Evolutionary conservation across 2,329 filamentous ascomycete genomes (phyloP), one percentile per base, ranked within the genome.

Genomic region (Neobulgaria alba): DNA sequence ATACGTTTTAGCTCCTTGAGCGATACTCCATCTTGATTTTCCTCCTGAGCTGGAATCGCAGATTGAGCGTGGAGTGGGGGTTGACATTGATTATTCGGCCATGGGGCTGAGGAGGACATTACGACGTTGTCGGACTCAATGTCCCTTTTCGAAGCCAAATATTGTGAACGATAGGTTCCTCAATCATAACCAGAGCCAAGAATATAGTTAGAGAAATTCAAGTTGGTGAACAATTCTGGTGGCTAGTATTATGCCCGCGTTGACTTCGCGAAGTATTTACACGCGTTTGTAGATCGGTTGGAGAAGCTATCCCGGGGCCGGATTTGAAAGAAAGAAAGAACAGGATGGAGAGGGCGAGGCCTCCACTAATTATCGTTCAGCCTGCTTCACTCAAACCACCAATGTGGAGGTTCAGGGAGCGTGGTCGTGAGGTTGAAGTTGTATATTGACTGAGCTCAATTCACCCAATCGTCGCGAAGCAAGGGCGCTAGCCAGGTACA

Each of bases 1-100:
- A 61, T 77, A 83, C 79, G 71, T 64, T 78, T 78, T 77, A 85
- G 82, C 33, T 47, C 49, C 33, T 47, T 50, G 16, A 56, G 16
- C 58, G 76, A 72, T 43, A 79, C 64, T 47, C 75, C 77, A 50
- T 60, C 56, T 36, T 70, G 67, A 38, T 67, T 67, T 29, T 36
- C 38, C 19, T 43, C 41, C 30, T 38, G 46, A 26, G 43, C 37
- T 20, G 45, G 33, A 40, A 40, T 41, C 33, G 37, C 36, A 26
- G 44, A 38, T 37, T 48, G 41, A 40, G 33, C 41, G 43, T 50
- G 55, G 38, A 45, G 20, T 30, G 40, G 32, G 33, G 36, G 31
- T 33, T 42, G n/a, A 9, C 10, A 26, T 3, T 12, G 10, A 16
- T 35, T 49, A 36, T 34, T 39, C 29, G 37, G 19, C 33, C 33